Conservation (phyloP, 331 rosid species). For the Erythrophleum ivorense region DNA sequence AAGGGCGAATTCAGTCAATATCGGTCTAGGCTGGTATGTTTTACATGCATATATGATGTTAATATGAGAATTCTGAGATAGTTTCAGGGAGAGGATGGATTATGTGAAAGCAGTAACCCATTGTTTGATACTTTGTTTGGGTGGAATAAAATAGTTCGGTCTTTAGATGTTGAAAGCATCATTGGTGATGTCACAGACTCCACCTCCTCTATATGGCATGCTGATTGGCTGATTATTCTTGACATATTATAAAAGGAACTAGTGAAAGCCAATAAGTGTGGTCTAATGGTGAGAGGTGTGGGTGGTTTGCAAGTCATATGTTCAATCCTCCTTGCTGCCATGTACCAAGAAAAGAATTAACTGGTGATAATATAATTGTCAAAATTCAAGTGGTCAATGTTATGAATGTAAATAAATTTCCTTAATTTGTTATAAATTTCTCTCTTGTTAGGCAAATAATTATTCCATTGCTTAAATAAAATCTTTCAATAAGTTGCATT, state of each 20-base stretch:
- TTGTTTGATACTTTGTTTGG: constrained; percentile 4
- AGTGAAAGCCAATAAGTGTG: neutral
- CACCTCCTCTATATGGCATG: neutral
- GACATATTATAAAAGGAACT: neutral
- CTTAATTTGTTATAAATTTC: neutral
- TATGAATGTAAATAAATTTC: neutral
- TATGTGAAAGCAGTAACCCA: constrained; percentile 26
- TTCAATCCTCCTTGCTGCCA: neutral
- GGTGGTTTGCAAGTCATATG: neutral
- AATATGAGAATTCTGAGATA: constrained; percentile 27
- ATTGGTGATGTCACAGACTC: neutral
- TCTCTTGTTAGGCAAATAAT: neutral
- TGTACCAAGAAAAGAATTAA: too few species aligned
- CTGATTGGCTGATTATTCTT: neutral
- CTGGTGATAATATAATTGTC: too few species aligned
- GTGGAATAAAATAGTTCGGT: neutral
- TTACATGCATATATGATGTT: constrained; percentile 35
- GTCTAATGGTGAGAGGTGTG: neutral
- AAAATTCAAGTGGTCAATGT: neutral
- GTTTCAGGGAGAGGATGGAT: neutral
- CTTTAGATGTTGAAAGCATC: constrained; percentile 4
- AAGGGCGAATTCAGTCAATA: constrained; percentile 89
- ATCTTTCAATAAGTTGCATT: neutral
- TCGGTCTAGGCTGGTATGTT: constrained; percentile 84
- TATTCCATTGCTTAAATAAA: neutral